Conservation (phyloP, 805 yeast genomes). For the Kuraishia capsulata region DNA sequence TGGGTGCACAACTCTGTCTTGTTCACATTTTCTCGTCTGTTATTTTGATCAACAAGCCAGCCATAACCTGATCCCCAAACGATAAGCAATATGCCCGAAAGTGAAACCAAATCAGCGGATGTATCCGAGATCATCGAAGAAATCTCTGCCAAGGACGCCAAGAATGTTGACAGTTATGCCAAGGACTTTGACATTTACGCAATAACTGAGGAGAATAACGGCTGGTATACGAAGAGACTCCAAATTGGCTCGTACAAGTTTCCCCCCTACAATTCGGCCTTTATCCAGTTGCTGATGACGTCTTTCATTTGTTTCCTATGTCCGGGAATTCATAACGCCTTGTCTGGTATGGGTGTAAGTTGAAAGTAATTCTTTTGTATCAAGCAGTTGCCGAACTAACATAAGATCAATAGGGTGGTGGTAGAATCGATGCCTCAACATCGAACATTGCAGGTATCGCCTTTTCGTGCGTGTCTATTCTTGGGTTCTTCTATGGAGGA, state of each 20-base stretch:
- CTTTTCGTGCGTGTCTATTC: conserved; percentile 43
- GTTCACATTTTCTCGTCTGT: too few species aligned
- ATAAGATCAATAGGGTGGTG: too few species aligned
- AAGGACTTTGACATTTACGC: neutral
- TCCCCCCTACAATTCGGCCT: neutral
- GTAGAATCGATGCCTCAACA: conserved; percentile 25
- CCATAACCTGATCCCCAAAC: too few species aligned
- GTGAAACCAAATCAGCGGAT: too few species aligned
- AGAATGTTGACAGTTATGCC: too few species aligned
- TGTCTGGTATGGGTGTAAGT: conserved; percentile 42
- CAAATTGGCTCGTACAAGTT: neutral
- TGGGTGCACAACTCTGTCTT: too few species aligned
- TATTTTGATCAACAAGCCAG: too few species aligned
- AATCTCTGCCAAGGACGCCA: too few species aligned
- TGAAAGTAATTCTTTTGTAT: too few species aligned
- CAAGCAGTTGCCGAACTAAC: too few species aligned
- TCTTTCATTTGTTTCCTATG: conserved; percentile 33
- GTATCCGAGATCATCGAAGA: too few species aligned
- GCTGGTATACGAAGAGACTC: neutral
- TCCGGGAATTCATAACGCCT: conserved; percentile 42
- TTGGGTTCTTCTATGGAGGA: conserved; percentile 51
- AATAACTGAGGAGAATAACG: neutral
- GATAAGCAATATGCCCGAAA: too few species aligned
- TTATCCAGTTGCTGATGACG: conserved; percentile 27
- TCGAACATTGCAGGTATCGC: conserved; percentile 43